Conservation (phyloP, 2,329 filamentous ascomycete species). For the Teratosphaeria zuluensis region DNA sequence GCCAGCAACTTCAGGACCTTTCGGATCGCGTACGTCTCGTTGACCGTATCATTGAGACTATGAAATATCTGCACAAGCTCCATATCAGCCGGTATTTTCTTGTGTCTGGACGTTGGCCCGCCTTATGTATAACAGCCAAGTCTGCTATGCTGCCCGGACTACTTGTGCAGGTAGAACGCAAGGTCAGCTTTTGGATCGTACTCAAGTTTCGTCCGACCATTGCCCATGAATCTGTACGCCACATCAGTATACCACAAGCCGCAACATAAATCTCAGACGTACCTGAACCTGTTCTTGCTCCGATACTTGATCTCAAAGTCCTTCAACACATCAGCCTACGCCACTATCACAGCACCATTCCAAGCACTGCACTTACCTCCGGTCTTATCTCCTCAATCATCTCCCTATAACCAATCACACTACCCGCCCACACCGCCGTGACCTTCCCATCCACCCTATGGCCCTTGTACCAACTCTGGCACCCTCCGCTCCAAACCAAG, state of each 20-base stretch:
- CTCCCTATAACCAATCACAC: slow-evolving; percentile 16
- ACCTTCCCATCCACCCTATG: slow-evolving; percentile 22
- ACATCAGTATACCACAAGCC: not conserved
- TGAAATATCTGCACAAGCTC: too few species aligned
- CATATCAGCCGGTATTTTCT: too few species aligned
- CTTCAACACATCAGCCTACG: not conserved
- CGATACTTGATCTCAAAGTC: slow-evolving; percentile 41
- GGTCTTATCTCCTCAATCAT: slow-evolving; percentile 31
- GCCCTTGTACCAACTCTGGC: slow-evolving; percentile 23
- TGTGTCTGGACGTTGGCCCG: not conserved
- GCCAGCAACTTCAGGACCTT: too few species aligned
- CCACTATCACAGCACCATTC: too few species aligned
- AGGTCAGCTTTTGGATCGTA: slow-evolving; percentile 11
- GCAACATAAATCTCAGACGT: not conserved
- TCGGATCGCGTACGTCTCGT: too few species aligned
- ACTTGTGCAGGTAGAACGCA: slow-evolving; percentile 11
- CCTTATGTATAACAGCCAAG: not conserved
- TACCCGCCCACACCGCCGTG: slow-evolving; percentile 23
- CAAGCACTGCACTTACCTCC: slow-evolving; percentile 17
- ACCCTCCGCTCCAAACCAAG: slow-evolving; percentile 22
- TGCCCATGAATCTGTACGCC: slow-evolving; percentile 34
- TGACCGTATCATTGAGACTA: too few species aligned
- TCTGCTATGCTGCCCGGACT: not conserved
- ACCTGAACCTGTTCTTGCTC: slow-evolving; percentile 33
- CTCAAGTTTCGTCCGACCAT: slow-evolving; percentile 32